A percentile compares a stretch with the other conserved stretches of the same genome.
phyloP scores from a whole-genome alignment of 768 basidiomycete species.

The Termitomyces sp. region DNA sequence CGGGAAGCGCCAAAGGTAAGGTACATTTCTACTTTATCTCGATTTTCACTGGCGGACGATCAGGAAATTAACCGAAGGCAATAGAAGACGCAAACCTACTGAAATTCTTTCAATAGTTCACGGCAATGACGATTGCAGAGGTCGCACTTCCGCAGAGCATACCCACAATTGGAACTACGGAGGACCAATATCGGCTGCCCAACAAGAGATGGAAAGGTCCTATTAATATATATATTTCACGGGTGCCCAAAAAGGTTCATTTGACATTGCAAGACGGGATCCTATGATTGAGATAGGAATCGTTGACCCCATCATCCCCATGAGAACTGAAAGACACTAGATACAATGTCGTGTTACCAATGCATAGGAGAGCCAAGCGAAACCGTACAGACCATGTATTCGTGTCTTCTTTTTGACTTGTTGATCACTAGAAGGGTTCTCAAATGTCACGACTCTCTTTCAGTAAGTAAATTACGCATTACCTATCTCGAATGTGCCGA shows the following conservation, averaged over 20 bases:
- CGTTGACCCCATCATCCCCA: conserved; percentile 69
- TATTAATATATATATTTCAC: conserved; percentile 80
- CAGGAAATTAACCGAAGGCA: no score
- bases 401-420: no score
- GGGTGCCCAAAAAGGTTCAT: conserved; percentile 79
- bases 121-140: conserved; percentile 66
- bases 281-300: conserved; percentile 79
- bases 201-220: conserved; percentile 16
- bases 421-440: no score
- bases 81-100: no score
- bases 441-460: no score
- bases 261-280: conserved; percentile 67
- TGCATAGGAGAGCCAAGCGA: no score
- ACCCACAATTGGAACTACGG: conserved; percentile 74
- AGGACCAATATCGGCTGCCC: neutral
- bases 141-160: conserved; percentile 85
- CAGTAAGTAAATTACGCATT: no score
- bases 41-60: conserved; percentile 55
- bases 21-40: conserved; percentile 82
- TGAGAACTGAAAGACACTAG: conserved; percentile 61
- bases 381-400: no score
- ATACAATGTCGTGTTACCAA: neutral
- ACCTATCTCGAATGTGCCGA: no score
- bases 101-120: conserved; percentile 15
- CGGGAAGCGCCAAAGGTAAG: conserved; percentile 83